Conservation (phyloP, 176 grass and related monocot genomes). For the Triticum dicoccoides region DNA sequence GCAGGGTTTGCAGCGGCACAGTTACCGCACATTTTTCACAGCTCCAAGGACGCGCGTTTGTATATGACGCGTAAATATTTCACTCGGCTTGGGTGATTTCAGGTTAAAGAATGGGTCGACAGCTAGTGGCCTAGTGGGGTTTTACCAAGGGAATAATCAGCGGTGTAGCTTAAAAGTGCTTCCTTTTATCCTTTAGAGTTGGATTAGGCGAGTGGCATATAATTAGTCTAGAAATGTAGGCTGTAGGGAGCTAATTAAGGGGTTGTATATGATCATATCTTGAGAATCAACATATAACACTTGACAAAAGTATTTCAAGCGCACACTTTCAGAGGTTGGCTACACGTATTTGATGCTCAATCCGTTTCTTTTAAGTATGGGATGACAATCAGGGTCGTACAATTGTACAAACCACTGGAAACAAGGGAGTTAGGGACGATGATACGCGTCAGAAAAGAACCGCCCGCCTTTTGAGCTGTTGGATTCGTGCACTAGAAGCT, state of each 20-base stretch:
- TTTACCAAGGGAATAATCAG: neutral
- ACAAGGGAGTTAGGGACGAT: no score
- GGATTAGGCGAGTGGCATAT: neutral
- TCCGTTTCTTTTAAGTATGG: no score
- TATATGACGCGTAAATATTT: neutral
- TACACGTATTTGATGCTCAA: no score
- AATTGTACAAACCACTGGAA: no score
- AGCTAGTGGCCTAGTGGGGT: constrained; percentile 24
- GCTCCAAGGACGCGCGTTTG: neutral
- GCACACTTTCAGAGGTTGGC: no score
- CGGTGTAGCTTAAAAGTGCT: constrained; percentile 11
- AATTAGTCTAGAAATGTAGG: neutral
- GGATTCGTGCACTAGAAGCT: no score
- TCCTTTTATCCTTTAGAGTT: neutral
- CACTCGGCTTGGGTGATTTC: neutral
- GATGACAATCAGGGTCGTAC: no score
- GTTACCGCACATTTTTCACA: constrained; percentile 15
- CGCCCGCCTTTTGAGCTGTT: no score
- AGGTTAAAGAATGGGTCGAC: neutral
- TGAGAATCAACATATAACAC: neutral
- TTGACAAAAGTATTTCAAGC: no score
- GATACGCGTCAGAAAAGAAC: no score
- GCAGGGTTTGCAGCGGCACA: neutral
- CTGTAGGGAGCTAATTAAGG: no score
- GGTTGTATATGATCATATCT: neutral